Base-by-base conservation (phyloP, 2,329 filamentous ascomycete genomes). In the Cladorrhinum sp. region DNA sequence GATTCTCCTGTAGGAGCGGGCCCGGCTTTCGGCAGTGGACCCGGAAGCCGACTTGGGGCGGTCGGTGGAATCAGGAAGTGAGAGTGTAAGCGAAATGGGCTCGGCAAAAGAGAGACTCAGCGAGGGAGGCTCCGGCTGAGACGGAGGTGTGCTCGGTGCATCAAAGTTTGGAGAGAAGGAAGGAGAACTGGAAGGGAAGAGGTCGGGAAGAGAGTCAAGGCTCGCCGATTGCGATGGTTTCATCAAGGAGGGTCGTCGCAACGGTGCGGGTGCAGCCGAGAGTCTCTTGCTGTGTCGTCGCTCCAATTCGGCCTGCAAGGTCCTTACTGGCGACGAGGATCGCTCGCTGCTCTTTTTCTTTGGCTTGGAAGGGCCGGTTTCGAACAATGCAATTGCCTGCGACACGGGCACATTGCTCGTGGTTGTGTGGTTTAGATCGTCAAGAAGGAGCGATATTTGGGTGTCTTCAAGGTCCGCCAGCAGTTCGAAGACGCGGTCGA, bases 401-500 rank as follows among this genome's bases (percentile, higher is more conserved):
- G 65, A 62, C 2, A 69, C 67, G 9, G 67, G 65, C 7, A 69
- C 66, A 52, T 69, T 68, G 66, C 67, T 69, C 18, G 65, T 48
- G 5, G 67, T 67, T 24, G 67, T 69, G 58, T 68, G 66, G 62
- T 69, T 69, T 22, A 69, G 49, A 38, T 69, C 67, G 57, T 69
- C 67, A n/a, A 69, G 57, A n/a, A 69, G 65, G 23, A 66, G 41
- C 22, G 65, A 41, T 29, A 69, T 66, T 38, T 69, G 63, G 41
- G 24, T 61, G 7, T 69, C 67, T 57, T 66, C 63, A 49, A 69
- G 66, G 57, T 68, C 66, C 50, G 65, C 65, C 63, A 69, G 64
- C 64, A 69, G 67, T 55, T 67, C 66, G 55, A 69, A 65, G 57
- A 69, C 66, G 3, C 64, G 66, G 61, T 69, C 67, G 59, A 69